Percentiles rank a stretch among this genome's conserved stretches.
Conservation (phyloP, 192 early-diverging fungal species). For the Coemansia sp. region DNA sequence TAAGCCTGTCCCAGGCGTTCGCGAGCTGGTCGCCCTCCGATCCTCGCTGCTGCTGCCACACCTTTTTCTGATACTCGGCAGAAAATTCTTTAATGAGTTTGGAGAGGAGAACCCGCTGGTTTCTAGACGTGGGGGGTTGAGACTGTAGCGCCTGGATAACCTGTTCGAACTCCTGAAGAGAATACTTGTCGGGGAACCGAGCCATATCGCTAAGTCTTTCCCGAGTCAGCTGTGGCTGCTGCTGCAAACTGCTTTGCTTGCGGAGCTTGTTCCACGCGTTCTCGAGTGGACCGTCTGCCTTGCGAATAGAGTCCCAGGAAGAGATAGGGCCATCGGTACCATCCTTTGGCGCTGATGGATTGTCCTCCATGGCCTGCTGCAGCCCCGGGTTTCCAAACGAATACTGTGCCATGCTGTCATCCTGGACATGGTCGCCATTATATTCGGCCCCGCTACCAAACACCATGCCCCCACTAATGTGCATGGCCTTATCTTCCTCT, state of each 20-base stretch:
- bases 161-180: no score
- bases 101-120: no score
- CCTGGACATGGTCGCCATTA: no score
- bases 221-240: background rate
- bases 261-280: conserved; percentile 36
- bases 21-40: conserved; percentile 2
- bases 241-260: conserved; percentile 8
- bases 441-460: background rate
- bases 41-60: background rate
- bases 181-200: no score
- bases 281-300: background rate
- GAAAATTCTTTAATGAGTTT: no score
- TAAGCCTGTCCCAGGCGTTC: conserved; percentile 19
- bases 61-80: no score
- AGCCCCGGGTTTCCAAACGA: conserved; percentile 7
- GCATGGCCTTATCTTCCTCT: background rate
- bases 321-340: conserved; percentile 6
- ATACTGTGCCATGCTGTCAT: background rate
- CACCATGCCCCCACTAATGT: background rate
- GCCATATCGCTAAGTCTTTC: no score
- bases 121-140: no score
- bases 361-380: background rate
- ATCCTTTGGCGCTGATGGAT: background rate
- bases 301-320: conserved; percentile 33
- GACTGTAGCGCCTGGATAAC: no score